Evolutionary conservation across 2,329 filamentous ascomycete genomes (phyloP).

Genomic region (Fusarium heterosporum): DNA sequence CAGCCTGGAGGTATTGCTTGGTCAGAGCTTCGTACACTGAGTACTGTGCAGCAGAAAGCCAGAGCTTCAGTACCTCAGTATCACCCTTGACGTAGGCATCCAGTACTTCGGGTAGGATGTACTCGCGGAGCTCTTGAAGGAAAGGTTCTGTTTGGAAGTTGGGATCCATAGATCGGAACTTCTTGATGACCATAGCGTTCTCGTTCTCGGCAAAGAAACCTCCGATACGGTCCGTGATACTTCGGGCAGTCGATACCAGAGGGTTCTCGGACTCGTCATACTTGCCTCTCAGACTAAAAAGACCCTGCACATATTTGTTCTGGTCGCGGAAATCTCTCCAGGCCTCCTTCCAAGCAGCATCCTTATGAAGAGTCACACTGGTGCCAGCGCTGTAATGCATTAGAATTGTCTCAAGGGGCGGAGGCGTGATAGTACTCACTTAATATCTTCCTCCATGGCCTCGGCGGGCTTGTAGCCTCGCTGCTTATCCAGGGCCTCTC

Average conservation of each 20-base stretch:
- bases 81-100: slow-evolving; percentile 99
- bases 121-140: slow-evolving; percentile 94
- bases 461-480: slow-evolving; percentile 61
- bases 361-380: slow-evolving; percentile 95
- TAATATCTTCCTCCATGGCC: slow-evolving; percentile 82
- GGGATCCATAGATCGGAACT: slow-evolving; percentile 95
- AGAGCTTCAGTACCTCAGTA: slow-evolving; percentile 87
- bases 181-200: slow-evolving; percentile 97
- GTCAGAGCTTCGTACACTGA: slow-evolving; percentile 97
- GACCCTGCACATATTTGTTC: slow-evolving; percentile 86
- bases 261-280: slow-evolving; percentile 99
- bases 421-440: slow-evolving; percentile 73
- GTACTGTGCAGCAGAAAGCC: slow-evolving; percentile 96
- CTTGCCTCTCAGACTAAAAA: slow-evolving; percentile 86
- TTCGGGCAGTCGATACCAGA: slow-evolving; percentile 89
- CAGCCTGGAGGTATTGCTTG: slow-evolving; percentile 93
- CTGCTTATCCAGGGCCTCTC: slow-evolving; percentile 78
- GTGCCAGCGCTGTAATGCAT: slow-evolving; percentile 80
- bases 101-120: slow-evolving; percentile 95
- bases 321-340: slow-evolving; percentile 95
- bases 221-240: slow-evolving; percentile 91
- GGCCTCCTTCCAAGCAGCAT: slow-evolving; percentile 97
- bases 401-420: slow-evolving; percentile 39
- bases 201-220: slow-evolving; percentile 99
- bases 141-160: slow-evolving; percentile 95